These are phyloP conservation scores for Cladosporium colombiae DNA, from an alignment of 2,329 filamentous ascomycete species.

Conservation along the genomic window DNA sequence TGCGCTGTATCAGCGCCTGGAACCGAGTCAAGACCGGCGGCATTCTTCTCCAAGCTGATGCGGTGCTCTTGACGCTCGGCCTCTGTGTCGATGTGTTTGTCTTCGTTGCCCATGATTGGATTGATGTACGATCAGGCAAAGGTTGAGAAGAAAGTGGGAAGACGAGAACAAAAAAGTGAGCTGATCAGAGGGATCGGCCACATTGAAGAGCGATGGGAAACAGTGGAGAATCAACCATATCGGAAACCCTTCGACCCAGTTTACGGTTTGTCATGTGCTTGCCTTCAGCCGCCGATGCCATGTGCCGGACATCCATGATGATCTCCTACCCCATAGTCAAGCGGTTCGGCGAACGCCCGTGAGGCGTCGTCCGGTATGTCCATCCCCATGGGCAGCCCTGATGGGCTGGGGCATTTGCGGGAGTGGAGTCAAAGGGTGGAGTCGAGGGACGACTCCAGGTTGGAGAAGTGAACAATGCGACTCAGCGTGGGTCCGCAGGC, in stretches of 20 bases:
- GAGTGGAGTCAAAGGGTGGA: conserved; percentile 13
- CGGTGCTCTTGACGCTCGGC: conserved; percentile 17
- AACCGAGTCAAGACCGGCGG: background rate
- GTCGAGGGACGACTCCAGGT: background rate
- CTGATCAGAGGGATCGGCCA: conserved; percentile 6
- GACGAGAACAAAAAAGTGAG: background rate
- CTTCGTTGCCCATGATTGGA: conserved; percentile 6
- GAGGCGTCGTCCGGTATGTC: background rate
- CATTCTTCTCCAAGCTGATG: conserved; percentile 16
- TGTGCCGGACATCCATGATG: conserved; percentile 11
- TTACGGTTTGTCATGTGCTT: conserved; percentile 3
- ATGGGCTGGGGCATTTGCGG: conserved; percentile 18
- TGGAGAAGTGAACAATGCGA: conserved; percentile 11
- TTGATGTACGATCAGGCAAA: background rate
- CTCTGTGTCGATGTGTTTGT: conserved; percentile 9
- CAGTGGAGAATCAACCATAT: background rate
- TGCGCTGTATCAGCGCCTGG: conserved; percentile 11
- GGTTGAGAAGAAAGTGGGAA: background rate
- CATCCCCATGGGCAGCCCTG: conserved; percentile 5
- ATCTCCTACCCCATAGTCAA: background rate
- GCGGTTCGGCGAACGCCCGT: background rate
- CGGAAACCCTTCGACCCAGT: background rate
- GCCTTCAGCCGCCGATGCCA: background rate
- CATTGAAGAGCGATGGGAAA: conserved; percentile 9
- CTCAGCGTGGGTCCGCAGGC: background rate